Base-by-base conservation (phyloP, 2,329 filamentous ascomycete species). In the Chaetomium sp. region DNA sequence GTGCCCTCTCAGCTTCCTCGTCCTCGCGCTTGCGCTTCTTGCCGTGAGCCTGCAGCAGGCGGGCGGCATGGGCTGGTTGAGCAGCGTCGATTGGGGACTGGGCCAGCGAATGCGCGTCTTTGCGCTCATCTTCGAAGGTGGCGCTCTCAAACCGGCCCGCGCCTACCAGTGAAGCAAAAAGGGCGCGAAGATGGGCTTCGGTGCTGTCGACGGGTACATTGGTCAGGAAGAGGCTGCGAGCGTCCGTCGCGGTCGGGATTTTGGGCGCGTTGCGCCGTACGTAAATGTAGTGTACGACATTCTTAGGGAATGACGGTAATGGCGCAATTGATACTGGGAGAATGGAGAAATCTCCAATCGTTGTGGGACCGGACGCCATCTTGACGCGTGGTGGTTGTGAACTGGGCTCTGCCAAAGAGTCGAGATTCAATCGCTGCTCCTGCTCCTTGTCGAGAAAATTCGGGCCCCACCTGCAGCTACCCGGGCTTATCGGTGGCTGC, bases 161-260 rank as follows among this genome's bases (percentile, higher is more conserved):
- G 9, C 91, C 90, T 0, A 97, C 83, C 19, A 96, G 85, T 0
- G 84, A 81, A 0, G 86, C 80, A 70, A 98, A 96, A 0, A 98
- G 79, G 50, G 87, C 82, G 53, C 92, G 88, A 50, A 98, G 83
- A 72, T 93, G 91, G 1, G 82, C 76, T 63, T 92, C 88, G 4
- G 92, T 96, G 65, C 92, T 89, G 74, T 97, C 93, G 68, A 90
- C 82, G 7, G 95, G 95, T 0, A 96, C 80, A 73, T 99, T 98
- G 68, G 93, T 90, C n/a, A 96, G 75, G 78, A 97, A 99, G 21
- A 99, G 83, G 67, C 91, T 93, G 71, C 93, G 88, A 19, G 86
- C 80, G 71, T 94, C 90, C 76, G 90, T 85, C 62, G 85, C 82
- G 8, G 90, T 90, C 16, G 91, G 87, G 49, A 91, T 84, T 78